phyloP scores from a whole-genome alignment of 2,329 filamentous ascomycete species.

The Sclerotinia spermophila region DNA sequence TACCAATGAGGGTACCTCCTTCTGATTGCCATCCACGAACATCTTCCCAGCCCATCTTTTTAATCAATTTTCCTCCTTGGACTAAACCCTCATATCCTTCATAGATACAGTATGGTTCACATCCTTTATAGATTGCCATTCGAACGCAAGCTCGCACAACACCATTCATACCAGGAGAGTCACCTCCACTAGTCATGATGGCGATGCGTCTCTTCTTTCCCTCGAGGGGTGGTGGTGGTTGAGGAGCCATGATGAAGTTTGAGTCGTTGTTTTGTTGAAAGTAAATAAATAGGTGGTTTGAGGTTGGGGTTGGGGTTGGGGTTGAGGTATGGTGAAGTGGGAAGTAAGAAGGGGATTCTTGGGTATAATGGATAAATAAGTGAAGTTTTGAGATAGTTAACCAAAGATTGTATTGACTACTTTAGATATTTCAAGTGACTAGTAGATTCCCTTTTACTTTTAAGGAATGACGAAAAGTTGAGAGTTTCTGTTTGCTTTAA shows the following conservation, averaged over 20 bases:
- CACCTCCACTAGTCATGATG: constrained; percentile 71
- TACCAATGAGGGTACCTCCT: constrained; percentile 93
- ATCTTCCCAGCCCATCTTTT: constrained; percentile 84
- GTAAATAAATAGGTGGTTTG: background rate
- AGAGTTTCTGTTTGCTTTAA: background rate
- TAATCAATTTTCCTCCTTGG: constrained; percentile 82
- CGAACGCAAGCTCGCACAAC: constrained; percentile 76
- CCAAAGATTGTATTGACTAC: background rate
- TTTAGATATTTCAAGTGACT: no score
- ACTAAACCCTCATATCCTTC: constrained; percentile 97
- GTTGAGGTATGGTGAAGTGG: background rate
- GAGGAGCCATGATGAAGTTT: constrained; percentile 27
- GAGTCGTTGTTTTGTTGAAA: constrained; percentile 13
- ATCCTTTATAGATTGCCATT: constrained; percentile 81
- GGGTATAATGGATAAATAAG: background rate
- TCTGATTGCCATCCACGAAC: constrained; percentile 92
- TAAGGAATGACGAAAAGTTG: constrained; percentile 9
- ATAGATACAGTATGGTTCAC: constrained; percentile 77
- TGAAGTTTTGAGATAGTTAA: background rate
- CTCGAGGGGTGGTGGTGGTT: constrained; percentile 30
- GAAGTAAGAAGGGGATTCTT: background rate
- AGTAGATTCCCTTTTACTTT: background rate
- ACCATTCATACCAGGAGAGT: constrained; percentile 73
- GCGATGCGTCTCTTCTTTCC: constrained; percentile 48
- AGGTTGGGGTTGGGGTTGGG: background rate